A percentile compares a stretch with the other conserved stretches of the same genome.
These are phyloP conservation scores for Auricularia auricula-judae DNA, from an alignment of 768 basidiomycete species.

Conservation along the genomic window DNA sequence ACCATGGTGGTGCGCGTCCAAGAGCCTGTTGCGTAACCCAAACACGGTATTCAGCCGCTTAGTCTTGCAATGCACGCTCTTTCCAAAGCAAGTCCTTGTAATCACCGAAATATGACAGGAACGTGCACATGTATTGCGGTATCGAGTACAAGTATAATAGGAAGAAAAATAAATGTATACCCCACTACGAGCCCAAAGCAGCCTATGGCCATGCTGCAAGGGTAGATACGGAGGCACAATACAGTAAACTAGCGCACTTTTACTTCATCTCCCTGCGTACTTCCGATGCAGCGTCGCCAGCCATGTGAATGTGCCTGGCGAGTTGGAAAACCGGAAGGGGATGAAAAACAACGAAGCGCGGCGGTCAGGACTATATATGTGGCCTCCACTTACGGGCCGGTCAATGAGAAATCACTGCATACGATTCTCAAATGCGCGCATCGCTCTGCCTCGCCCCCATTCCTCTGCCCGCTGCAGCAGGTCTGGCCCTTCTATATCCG, in stretches of 20 bases:
- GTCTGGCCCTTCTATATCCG: too few relatives aligned
- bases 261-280: conserved; percentile 83
- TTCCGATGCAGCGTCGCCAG: conserved; percentile 32
- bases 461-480: too few relatives aligned
- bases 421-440: too few relatives aligned
- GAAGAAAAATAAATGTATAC: conserved; percentile 48
- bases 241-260: conserved; percentile 67
- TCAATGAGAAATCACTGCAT: too few relatives aligned
- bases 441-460: too few relatives aligned
- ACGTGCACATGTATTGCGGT: background rate
- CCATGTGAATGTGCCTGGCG: conserved; percentile 27
- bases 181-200: conserved; percentile 68
- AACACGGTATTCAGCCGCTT: too few relatives aligned
- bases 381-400: too few relatives aligned
- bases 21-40: background rate
- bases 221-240: conserved; percentile 71
- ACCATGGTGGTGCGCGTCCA: conserved; percentile 32
- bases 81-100: background rate
- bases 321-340: conserved; percentile 36
- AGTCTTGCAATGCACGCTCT: too few relatives aligned
- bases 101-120: background rate
- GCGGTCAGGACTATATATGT: too few relatives aligned
- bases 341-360: conserved; percentile 9
- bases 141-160: background rate
- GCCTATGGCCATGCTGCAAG: conserved; percentile 43